These are phyloP conservation scores for Rhizopus delemar DNA, from an alignment of 371 early-diverging fungal genomes.

Conservation along the genomic window DNA sequence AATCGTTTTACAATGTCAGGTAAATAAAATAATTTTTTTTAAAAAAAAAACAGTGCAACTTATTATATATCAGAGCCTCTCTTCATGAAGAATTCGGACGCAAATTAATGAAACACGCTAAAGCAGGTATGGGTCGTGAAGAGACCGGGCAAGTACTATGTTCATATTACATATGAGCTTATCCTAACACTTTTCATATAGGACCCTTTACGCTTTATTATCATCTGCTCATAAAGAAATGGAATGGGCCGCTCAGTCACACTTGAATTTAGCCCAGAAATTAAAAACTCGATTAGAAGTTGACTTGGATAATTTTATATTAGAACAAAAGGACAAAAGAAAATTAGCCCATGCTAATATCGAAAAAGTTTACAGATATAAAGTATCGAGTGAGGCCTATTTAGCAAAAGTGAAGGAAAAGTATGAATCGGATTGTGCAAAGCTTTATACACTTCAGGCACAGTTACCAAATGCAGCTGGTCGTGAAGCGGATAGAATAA, in stretches of 20 bases:
- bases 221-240: conserved; percentile 76
- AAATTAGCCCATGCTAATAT: conserved; percentile 49
- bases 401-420: conserved; percentile 61
- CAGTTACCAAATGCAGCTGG: conserved; percentile 37
- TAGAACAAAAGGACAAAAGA: conserved; percentile 76
- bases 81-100: conserved; percentile 90
- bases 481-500: conserved; percentile 38
- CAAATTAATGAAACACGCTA: conserved; percentile 76
- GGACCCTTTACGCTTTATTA: conserved; percentile 67
- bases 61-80: conserved; percentile 58
- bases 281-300: conserved; percentile 76
- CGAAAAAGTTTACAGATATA: conserved; percentile 58
- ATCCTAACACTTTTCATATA: conserved; percentile 18
- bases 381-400: conserved; percentile 43
- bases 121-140: conserved; percentile 76
- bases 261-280: conserved; percentile 77
- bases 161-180: background rate
- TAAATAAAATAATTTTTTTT: conserved; percentile 12
- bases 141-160: conserved; percentile 74
- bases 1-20: conserved; percentile 37
- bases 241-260: conserved; percentile 75
- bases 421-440: conserved; percentile 66
- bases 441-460: conserved; percentile 37
- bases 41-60: background rate
- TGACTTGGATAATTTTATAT: conserved; percentile 74